Evolutionary conservation across 306 rosid genomes (phyloP), one percentile per base, ranked within the genome.

Genomic region (Hippophae gyantsensis): DNA sequence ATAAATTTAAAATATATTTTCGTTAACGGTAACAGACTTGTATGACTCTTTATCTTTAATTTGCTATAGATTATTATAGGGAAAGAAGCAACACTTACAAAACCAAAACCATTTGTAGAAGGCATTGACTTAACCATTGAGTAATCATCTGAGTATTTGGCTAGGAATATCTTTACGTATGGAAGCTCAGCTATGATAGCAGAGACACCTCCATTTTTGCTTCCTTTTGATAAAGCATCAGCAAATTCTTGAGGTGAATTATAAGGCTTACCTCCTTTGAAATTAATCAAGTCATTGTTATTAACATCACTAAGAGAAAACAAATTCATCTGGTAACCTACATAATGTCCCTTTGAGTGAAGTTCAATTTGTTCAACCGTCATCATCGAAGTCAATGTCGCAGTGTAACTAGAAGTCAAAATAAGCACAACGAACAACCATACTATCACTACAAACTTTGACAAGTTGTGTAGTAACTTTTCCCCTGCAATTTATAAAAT

Each of bases 91-190:
- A 32, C 5, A 70, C 54, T 70, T 23, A 72, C 72, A 43, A 61
- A 66, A 9, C 64, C 69, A 18, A 72, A 42, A 13, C 72, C 77
- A 43, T 13, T 66, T 2, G 46, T 56, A 7, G 6, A 41, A 11
- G 77, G 45, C 49, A 46, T 52, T 5, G 46, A 42, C 23, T n/a
- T 42, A 40, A 61, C 57, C 9, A 12, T 41, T 46, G 68, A 54
- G 7, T 61, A 7, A 4, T 9, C 47, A 40, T 66, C 42, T 23
- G 64, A 42, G 61, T 54, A 56, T 23, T 56, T 12, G 6, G 26
- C 53, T 14, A 61, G 62, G 62, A 66, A 72, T 38, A 61, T 9
- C 46, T 56, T 61, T 18, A 72, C 32, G 68, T n/a, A 55, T 10
- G 57, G 61, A 9, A 40, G 1, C 59, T 72, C 72, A 0, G 48